Conservation (phyloP, 257 asterid genomes). For the Ligustrum vulgare region DNA sequence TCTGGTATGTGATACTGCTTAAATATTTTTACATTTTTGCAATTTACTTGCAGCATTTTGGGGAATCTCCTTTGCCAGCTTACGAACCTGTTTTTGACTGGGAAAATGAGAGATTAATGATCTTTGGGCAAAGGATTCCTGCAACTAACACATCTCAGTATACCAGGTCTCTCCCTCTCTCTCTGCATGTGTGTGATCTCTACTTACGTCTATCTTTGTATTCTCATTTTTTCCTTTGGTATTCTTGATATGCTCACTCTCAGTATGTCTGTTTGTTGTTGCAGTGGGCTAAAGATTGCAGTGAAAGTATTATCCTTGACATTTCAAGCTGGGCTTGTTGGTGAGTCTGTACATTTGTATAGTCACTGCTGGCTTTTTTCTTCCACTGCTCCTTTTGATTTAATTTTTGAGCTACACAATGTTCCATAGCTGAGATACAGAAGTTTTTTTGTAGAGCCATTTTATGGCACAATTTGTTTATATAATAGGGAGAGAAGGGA, state of each 20-base stretch:
- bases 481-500: slow-evolving; percentile 99
- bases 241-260: slow-evolving; percentile 1
- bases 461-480: slow-evolving; percentile 93
- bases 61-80: slow-evolving; percentile 92
- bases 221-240: slow-evolving; percentile 9
- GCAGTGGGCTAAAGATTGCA: slow-evolving; percentile 94
- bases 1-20: slow-evolving; percentile 17
- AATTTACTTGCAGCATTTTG: slow-evolving; percentile 82
- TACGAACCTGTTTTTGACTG: slow-evolving; percentile 98
- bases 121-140: slow-evolving; percentile 95
- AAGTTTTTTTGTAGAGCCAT: slow-evolving; percentile 92
- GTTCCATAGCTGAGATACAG: slow-evolving; percentile 55
- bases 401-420: slow-evolving; percentile 35
- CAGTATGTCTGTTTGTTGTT: slow-evolving; percentile 32
- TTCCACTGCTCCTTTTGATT: slow-evolving; percentile 23
- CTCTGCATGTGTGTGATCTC: slow-evolving; percentile 15
- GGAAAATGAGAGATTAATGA: slow-evolving; percentile 87
- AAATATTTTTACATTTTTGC: slow-evolving; percentile 14
- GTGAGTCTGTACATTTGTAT: slow-evolving; percentile 61
- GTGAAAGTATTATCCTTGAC: slow-evolving; percentile 91
- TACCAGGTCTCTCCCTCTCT: slow-evolving; percentile 60
- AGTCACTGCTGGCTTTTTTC: slow-evolving; percentile 16
- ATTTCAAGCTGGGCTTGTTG: slow-evolving; percentile 91
- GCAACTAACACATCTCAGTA: slow-evolving; percentile 75
- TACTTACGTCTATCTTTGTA: slow-evolving; percentile 14